A percentile compares a stretch with the other conserved stretches of the same genome.
Evolutionary conservation across 495 filamentous ascomycete genomes (phyloP).

Genomic region (Hypomontagnella monticulosa): DNA sequence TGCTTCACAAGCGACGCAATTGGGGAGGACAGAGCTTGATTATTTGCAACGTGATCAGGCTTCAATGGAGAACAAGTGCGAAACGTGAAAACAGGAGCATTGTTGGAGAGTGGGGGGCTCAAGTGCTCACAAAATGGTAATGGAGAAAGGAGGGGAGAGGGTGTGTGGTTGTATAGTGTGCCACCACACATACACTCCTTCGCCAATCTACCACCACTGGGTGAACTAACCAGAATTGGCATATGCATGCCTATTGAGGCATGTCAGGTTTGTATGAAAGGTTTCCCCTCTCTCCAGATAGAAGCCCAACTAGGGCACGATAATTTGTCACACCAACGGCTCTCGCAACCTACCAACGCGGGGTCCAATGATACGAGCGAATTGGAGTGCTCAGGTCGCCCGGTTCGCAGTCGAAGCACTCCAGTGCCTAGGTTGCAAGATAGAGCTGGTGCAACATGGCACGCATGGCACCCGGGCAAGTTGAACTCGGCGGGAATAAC

Average conservation of each 20-base stretch:
- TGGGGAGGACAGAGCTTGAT: conserved; percentile 30
- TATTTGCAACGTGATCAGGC: conserved; percentile 43
- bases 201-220: conserved; percentile 22
- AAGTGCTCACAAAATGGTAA: neutral
- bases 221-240: conserved; percentile 28
- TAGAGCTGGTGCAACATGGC: conserved; percentile 1
- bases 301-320: conserved; percentile 36
- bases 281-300: conserved; percentile 19
- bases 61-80: conserved; percentile 35
- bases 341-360: conserved; percentile 26
- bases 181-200: conserved; percentile 11
- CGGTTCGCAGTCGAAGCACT: conserved; percentile 20
- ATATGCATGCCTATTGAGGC: conserved; percentile 22
- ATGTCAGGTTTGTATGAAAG: conserved; percentile 10
- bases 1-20: conserved; percentile 31
- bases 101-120: conserved; percentile 27
- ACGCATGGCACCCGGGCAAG: conserved; percentile 26
- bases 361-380: conserved; percentile 37
- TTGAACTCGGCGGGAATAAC: conserved; percentile 34
- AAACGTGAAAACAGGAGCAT: conserved; percentile 13
- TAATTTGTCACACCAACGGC: conserved; percentile 39
- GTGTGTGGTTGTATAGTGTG: neutral
- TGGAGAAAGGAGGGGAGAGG: conserved; percentile 1
- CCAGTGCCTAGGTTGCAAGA: conserved; percentile 18
- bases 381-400: conserved; percentile 29